Base-by-base conservation (phyloP, 169 alveolate species). In the Babesia ovis region DNA sequence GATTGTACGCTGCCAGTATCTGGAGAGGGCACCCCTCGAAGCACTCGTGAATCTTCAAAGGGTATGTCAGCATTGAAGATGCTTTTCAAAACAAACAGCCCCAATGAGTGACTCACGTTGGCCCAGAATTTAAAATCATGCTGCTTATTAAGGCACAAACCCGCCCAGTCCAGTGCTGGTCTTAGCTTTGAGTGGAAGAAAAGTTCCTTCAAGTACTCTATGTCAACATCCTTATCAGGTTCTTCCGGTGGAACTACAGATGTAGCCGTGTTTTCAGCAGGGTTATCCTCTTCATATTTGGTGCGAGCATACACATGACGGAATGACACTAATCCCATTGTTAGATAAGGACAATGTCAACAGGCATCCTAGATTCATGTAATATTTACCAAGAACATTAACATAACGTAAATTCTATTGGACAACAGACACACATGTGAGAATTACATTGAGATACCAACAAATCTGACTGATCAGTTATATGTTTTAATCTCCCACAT, bases 41-140 rank as follows among this genome's bases (percentile, higher is more conserved):
- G 8, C 8, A 20, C 82, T 22, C 39, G 45, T 20, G 51, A 18
- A 51, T 79, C 87, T 27, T 37, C 69, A 48, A 51, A 79, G 31
- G 82, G 42, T 35, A 61, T 34, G 4, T 70, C 70, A 39, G 74
- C 32, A 45, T 72, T 68, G 68, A 79, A 79, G 37, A 79, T 46
- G 32, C 62, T 56, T 53, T 68, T 79, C 20, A 79, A 14, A n/a
- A 79, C 57, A 46, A 66, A 43, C 56, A 61, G 51, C 2, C 87
- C 87, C 12, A 79, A 41, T 6, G 73, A 25, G 20, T 79, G 82
- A 1, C 83, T 79, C 20, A 79, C 77, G 42, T 79, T 68, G n/a
- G 87, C 87, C 87, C 87, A 79, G 68, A 79, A 79, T 54, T 79
- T 79, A 60, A 51, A 79, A 45, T 79, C 87, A 41, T 70, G 83